These are phyloP conservation scores for Rubroboletus satanas DNA, from an alignment of 768 basidiomycete genomes.

Conservation along the genomic window DNA sequence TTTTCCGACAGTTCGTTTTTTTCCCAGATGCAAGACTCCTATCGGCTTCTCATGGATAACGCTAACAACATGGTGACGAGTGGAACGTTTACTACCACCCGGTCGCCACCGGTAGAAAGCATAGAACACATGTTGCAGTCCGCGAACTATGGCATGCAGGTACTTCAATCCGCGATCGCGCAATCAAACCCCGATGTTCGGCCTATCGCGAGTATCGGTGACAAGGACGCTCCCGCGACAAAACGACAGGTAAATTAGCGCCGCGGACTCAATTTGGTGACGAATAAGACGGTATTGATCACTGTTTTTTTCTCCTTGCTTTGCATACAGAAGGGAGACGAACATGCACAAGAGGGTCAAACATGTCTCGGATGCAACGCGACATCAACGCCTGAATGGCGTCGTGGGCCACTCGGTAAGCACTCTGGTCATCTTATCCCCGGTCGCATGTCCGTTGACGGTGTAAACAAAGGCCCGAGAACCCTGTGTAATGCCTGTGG, in stretches of 20 bases:
- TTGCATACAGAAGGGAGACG: constrained; percentile 36
- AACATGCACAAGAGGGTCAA: constrained; percentile 55
- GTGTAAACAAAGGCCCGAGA: constrained; percentile 56
- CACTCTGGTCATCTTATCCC: constrained; percentile 22
- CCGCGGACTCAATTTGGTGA: constrained; percentile 23
- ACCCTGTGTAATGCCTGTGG: constrained; percentile 86
- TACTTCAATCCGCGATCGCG: constrained; percentile 27
- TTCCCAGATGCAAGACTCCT: constrained; percentile 42
- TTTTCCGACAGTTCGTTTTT: constrained; percentile 12
- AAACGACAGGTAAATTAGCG: constrained; percentile 34
- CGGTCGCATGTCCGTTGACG: constrained; percentile 24
- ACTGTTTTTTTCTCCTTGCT: constrained; percentile 8
- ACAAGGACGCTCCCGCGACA: constrained; percentile 30
- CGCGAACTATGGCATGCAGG: constrained; percentile 36
- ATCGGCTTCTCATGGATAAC: constrained; percentile 40
- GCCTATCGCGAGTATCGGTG: constrained; percentile 18
- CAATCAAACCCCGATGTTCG: constrained; percentile 30
- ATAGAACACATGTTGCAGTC: constrained; percentile 46
- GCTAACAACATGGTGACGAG: constrained; percentile 29
- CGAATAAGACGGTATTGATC: constrained; percentile 31
- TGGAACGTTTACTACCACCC: constrained; percentile 22
- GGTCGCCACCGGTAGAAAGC: constrained; percentile 28
- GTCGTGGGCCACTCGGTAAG: constrained; percentile 76
- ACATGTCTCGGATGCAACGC: constrained; percentile 78
- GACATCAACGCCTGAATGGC: constrained; percentile 86